A percentile compares a stretch with the other conserved stretches of the same genome.
Evolutionary conservation across 495 filamentous ascomycete species (phyloP).

Genomic region (Lentithecium fluviatile): DNA sequence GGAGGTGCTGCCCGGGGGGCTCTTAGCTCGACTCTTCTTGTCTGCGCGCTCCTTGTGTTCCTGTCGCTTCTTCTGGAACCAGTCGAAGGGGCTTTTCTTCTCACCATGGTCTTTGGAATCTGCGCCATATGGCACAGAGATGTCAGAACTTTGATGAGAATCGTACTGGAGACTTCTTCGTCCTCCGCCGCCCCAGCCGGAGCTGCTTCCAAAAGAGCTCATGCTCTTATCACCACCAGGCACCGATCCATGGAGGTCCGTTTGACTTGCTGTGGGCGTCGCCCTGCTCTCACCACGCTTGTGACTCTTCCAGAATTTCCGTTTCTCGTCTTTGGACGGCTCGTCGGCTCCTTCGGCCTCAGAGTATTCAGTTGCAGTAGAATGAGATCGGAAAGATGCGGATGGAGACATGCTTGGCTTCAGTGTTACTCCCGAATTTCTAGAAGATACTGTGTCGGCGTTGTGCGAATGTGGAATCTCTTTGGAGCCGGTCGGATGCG

Average conservation of each 20-base stretch:
- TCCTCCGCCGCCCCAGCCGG: conserved; percentile 41
- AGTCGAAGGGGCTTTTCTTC: conserved; percentile 72
- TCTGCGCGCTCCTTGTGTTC: conserved; percentile 64
- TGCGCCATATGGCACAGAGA: not conserved
- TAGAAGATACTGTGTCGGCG: conserved; percentile 24
- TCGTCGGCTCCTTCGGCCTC: conserved; percentile 73
- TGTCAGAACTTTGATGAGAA: conserved; percentile 43
- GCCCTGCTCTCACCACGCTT: conserved; percentile 33
- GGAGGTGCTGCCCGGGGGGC: conserved; percentile 45
- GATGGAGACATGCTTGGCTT: conserved; percentile 63
- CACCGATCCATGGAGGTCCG: conserved; percentile 55
- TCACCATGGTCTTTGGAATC: conserved; percentile 51
- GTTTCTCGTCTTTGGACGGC: conserved; percentile 24
- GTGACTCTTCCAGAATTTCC: conserved; percentile 29
- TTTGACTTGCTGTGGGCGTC: conserved; percentile 38
- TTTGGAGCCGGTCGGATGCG: conserved; percentile 29
- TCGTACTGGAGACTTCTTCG: conserved; percentile 59
- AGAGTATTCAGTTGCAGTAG: conserved; percentile 73
- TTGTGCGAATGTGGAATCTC: conserved; percentile 11
- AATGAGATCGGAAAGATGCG: conserved; percentile 66
- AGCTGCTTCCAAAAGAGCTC: conserved; percentile 63
- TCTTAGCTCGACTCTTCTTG: conserved; percentile 57
- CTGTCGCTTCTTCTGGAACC: conserved; percentile 80
- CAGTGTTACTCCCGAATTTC: conserved; percentile 52
- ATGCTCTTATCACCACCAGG: conserved; percentile 66